Percentiles rank a stretch among this genome's conserved stretches.
These are phyloP conservation scores for Fusarium luffae DNA, from an alignment of 2,329 filamentous ascomycete species.

Conservation along the genomic window DNA sequence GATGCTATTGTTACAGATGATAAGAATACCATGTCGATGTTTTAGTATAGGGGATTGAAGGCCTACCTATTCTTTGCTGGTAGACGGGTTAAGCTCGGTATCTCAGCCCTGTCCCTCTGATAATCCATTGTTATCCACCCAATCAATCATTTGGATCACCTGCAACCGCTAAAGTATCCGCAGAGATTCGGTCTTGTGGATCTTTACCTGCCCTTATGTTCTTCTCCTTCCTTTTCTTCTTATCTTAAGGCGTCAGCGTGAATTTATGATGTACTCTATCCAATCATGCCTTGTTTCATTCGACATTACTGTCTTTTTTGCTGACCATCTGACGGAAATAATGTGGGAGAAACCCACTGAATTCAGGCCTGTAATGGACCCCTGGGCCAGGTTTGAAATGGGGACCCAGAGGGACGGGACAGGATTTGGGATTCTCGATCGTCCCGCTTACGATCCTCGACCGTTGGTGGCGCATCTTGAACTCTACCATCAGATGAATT, in stretches of 20 bases:
- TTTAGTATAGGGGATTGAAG: background rate
- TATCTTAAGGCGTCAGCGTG: background rate
- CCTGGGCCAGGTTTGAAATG: background rate
- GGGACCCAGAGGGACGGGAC: constrained; percentile 23
- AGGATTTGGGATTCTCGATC: constrained; percentile 31
- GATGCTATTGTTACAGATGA: background rate
- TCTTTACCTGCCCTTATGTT: constrained; percentile 5
- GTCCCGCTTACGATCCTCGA: constrained; percentile 28
- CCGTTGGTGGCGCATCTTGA: constrained; percentile 26
- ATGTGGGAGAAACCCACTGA: constrained; percentile 3
- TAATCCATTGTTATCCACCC: background rate
- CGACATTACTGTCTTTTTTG: background rate
- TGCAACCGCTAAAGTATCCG: background rate
- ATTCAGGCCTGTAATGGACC: background rate
- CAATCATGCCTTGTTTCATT: background rate
- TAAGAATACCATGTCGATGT: background rate
- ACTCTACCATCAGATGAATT: background rate
- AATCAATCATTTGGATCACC: background rate
- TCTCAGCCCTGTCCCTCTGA: constrained; percentile 19
- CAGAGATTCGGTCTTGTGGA: constrained; percentile 4
- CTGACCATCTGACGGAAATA: constrained; percentile 4
- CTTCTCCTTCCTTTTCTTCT: background rate
- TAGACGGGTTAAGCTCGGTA: background rate
- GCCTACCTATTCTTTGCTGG: background rate
- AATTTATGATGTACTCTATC: background rate